Conservation (phyloP, 768 basidiomycete genomes). For the Calocybe indica region DNA sequence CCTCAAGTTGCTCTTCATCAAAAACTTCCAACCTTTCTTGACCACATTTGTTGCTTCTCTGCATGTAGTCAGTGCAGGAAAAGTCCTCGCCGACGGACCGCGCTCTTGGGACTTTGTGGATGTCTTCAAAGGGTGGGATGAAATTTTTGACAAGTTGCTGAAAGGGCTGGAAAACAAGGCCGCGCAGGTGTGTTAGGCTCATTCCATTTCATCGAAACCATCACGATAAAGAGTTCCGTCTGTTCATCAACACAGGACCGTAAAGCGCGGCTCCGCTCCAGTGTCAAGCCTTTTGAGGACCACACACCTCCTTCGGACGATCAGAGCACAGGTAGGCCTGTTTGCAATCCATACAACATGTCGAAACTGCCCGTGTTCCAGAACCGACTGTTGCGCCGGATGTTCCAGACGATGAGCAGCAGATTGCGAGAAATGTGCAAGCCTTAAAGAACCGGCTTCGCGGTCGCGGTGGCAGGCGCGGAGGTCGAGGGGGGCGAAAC, state of each 20-base stretch:
- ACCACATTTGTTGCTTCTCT: constrained; percentile 79
- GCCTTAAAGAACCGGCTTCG: constrained; percentile 83
- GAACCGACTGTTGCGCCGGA: constrained; percentile 46
- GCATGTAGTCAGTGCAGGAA: constrained; percentile 51
- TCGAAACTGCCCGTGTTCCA: constrained; percentile 11
- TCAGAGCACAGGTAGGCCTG: constrained; percentile 44
- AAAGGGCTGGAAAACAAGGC: constrained; percentile 72
- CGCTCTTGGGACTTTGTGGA: constrained; percentile 62
- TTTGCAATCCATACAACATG: not conserved
- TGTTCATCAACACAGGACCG: constrained; percentile 47
- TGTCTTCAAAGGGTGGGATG: constrained; percentile 78
- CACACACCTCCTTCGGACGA: constrained; percentile 57
- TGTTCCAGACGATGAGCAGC: constrained; percentile 69
- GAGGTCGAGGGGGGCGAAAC: constrained; percentile 45
- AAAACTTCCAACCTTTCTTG: constrained; percentile 81
- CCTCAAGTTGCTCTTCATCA: constrained; percentile 80
- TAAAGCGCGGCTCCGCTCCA: constrained; percentile 52
- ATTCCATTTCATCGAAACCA: constrained; percentile 1
- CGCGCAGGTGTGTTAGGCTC: constrained; percentile 41
- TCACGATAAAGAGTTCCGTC: not conserved
- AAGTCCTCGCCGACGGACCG: constrained; percentile 31
- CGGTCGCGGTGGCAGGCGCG: constrained; percentile 60
- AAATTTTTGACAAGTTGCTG: constrained; percentile 70
- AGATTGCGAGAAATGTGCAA: constrained; percentile 89
- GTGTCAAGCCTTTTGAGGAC: constrained; percentile 30